Percentiles rank a stretch among this genome's conserved stretches.
These are phyloP conservation scores for Malania oleifera DNA, from an alignment of 164 flowering plant genomes.

Conservation along the genomic window DNA sequence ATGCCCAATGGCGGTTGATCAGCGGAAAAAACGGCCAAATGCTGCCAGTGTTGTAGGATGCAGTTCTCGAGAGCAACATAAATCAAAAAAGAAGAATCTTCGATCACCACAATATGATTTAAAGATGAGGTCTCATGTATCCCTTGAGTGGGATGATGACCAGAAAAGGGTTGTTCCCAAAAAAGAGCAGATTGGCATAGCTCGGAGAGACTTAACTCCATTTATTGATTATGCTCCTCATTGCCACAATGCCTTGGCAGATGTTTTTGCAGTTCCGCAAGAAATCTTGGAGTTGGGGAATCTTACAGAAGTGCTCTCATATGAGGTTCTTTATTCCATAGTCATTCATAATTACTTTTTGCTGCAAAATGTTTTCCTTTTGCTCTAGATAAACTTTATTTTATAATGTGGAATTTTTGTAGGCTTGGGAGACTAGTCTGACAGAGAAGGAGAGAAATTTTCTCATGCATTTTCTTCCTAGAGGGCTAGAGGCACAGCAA, in stretches of 20 bases:
- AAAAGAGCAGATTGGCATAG: slow-evolving; percentile 68
- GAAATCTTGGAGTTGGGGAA: slow-evolving; percentile 61
- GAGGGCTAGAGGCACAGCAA: slow-evolving; percentile 39
- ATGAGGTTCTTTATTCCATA: slow-evolving; percentile 43
- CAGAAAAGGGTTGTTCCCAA: slow-evolving; percentile 56
- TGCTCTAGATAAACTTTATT: not conserved
- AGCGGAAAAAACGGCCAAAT: slow-evolving; percentile 54
- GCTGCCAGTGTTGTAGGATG: slow-evolving; percentile 34
- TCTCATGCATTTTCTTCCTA: slow-evolving; percentile 72
- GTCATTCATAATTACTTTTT: not conserved
- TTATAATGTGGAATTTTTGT: slow-evolving; percentile 5
- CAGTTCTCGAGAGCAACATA: slow-evolving; percentile 38
- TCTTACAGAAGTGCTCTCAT: slow-evolving; percentile 54
- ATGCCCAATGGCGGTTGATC: slow-evolving; percentile 70
- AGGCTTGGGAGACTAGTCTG: slow-evolving; percentile 71
- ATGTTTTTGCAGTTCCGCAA: slow-evolving; percentile 52
- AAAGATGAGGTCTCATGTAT: slow-evolving; percentile 43
- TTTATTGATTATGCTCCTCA: slow-evolving; percentile 37
- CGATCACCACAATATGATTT: slow-evolving; percentile 26
- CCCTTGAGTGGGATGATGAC: slow-evolving; percentile 64
- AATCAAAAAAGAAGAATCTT: slow-evolving; percentile 44
- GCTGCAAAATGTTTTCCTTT: not conserved
- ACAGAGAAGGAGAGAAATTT: slow-evolving; percentile 59
- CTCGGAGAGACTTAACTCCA: slow-evolving; percentile 54
- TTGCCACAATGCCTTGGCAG: slow-evolving; percentile 43